Evolutionary conservation across 2,329 filamentous ascomycete genomes (phyloP).

Genomic region (Rosellinia necatrix): DNA sequence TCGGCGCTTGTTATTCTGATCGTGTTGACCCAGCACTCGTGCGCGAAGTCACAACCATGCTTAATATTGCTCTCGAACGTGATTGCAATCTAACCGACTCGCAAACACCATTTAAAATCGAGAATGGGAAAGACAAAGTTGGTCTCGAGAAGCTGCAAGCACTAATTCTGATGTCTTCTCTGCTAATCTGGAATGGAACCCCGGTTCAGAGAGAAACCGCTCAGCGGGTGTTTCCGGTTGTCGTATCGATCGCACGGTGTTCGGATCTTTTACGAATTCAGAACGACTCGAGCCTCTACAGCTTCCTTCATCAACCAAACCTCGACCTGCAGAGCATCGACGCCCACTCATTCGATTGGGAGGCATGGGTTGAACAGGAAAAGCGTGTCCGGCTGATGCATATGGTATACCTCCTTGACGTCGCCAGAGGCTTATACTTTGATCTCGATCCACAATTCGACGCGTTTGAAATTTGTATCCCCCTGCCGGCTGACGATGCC

Average conservation of each 20-base stretch:
- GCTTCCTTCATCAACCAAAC: constrained; percentile 63
- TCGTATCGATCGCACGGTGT: constrained; percentile 62
- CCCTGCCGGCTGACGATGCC: constrained; percentile 74
- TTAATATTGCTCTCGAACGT: constrained; percentile 62
- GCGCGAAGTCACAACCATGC: constrained; percentile 69
- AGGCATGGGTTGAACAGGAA: constrained; percentile 72
- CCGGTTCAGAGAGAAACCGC: constrained; percentile 66
- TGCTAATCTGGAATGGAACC: constrained; percentile 74
- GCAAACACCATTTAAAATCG: constrained; percentile 45
- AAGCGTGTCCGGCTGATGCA: constrained; percentile 68
- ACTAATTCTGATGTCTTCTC: constrained; percentile 62
- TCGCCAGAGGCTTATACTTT: constrained; percentile 71
- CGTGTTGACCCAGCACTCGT: constrained; percentile 60
- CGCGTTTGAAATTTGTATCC: constrained; percentile 65
- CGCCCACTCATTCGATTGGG: constrained; percentile 65
- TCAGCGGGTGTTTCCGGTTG: constrained; percentile 60
- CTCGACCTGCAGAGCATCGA: constrained; percentile 53
- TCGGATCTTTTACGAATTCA: constrained; percentile 61
- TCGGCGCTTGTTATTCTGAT: constrained; percentile 76
- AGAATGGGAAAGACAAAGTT: constrained; percentile 43
- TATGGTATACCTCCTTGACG: constrained; percentile 67
- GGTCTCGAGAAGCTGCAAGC: constrained; percentile 72
- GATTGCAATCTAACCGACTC: constrained; percentile 53
- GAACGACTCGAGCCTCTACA: constrained; percentile 55
- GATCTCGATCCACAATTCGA: constrained; percentile 69